Base-by-base conservation (phyloP, 306 rosid genomes). In the Gynostemma pentaphyllum region DNA sequence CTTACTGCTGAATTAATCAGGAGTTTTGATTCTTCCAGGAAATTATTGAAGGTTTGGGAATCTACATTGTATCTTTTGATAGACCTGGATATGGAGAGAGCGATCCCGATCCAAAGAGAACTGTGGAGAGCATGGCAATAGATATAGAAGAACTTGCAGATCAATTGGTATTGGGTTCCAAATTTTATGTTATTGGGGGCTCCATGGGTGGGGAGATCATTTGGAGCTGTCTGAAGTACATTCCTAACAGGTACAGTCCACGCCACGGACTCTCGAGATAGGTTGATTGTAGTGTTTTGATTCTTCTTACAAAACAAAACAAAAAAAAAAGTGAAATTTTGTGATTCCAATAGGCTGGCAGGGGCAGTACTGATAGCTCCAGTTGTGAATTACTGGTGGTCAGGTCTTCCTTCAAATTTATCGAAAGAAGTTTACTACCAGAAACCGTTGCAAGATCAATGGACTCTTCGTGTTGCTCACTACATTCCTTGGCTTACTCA, bases 11-110 rank as follows among this genome's bases (percentile, higher is more conserved):
- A 51, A 28, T n/a, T 13, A n/a, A 12, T 26, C 36, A 24, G 9
- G 19, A 12, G 63, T 55, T 56, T 56, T 62, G 69, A 27, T 28
- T 56, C 39, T 18, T 70, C 30, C 78, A 87, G 96, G 92, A 74
- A 49, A 46, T 82, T 60, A 62, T 73, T 45, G 78, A 91, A 80
- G 78, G 77, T 12, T 74, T 82, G 64, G 85, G 96, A 44, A 2
- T 83, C 79, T 87, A 87, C 51, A 15, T 75, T 48, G 80, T 87
- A 48, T 75, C 97, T 54, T 81, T 82, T 32, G 97, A 91, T 70
- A 87, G 87, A 72, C 95, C 96, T 66, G 97, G 97, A 66, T 85
- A 91, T 72, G 96, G 96, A 49, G 97, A 91, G 78, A 90, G 97
- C 26, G 96, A 87, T 73, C 97, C 95, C 3, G 79, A 90, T 82